These are phyloP conservation scores for Fraxinus ornus DNA, from an alignment of 305 asterid species.

Conservation along the genomic window DNA sequence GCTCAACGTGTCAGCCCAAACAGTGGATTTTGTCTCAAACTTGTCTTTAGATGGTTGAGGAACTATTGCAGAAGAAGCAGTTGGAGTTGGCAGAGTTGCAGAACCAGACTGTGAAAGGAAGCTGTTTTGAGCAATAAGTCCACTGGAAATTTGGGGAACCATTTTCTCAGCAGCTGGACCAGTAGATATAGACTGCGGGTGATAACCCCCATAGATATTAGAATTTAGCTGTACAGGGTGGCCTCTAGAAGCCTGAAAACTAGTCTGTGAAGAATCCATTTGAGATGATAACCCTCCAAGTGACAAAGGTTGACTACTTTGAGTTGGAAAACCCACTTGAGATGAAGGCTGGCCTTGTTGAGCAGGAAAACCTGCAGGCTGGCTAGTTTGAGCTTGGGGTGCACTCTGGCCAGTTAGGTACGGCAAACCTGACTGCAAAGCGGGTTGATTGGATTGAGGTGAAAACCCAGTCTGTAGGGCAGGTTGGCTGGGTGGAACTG, in stretches of 20 bases:
- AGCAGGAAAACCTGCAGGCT: constrained; percentile 38
- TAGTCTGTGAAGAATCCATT: constrained; percentile 28
- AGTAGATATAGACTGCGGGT: constrained; percentile 36
- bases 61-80: constrained; percentile 41
- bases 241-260: constrained; percentile 23
- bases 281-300: constrained; percentile 31
- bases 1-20: constrained; percentile 93
- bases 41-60: constrained; percentile 66
- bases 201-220: constrained; percentile 54
- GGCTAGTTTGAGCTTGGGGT: constrained; percentile 41
- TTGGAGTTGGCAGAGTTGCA: constrained; percentile 35
- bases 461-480: constrained; percentile 35
- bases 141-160: constrained; percentile 47
- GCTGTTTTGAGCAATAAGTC: constrained; percentile 31
- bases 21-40: constrained; percentile 85
- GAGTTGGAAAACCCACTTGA: constrained; percentile 54
- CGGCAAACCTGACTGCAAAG: constrained; percentile 33
- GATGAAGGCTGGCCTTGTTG: constrained; percentile 48
- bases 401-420: constrained; percentile 37
- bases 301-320: constrained; percentile 39
- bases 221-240: constrained; percentile 41
- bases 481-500: constrained; percentile 41
- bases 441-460: constrained; percentile 44
- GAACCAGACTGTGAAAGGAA: constrained; percentile 36
- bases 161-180: constrained; percentile 39